Conservation (phyloP, 495 filamentous ascomycete genomes). For the Pseudomonodictys pantanalensis region DNA sequence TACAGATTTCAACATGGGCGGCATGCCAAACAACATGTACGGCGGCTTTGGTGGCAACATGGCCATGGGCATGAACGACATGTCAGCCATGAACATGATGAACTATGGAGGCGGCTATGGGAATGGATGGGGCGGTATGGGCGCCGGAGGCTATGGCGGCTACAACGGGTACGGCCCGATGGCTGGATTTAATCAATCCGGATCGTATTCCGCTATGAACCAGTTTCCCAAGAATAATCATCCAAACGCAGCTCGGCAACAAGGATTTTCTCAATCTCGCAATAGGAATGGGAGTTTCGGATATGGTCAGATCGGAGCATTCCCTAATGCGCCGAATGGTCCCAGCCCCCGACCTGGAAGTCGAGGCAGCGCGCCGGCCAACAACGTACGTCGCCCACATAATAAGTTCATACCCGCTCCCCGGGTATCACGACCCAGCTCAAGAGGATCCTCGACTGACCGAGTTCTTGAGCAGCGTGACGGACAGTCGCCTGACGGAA, state of each 20-base stretch:
- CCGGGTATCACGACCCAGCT: neutral
- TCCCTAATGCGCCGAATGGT: too few relatives aligned
- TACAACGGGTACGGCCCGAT: conserved; percentile 62
- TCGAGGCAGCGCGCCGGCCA: neutral
- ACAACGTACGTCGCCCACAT: conserved; percentile 28
- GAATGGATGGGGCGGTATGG: conserved; percentile 64
- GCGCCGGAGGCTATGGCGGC: conserved; percentile 81
- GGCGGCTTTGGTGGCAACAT: conserved; percentile 51
- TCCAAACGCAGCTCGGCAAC: too few relatives aligned
- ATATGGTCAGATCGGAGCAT: conserved; percentile 11
- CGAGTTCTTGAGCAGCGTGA: conserved; percentile 5
- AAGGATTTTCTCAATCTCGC: too few relatives aligned
- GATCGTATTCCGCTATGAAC: conserved; percentile 53
- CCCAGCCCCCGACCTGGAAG: conserved; percentile 21
- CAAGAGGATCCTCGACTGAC: conserved; percentile 5
- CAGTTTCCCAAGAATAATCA: conserved; percentile 56
- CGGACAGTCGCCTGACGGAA: conserved; percentile 3
- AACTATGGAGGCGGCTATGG: conserved; percentile 40
- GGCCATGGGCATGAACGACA: conserved; percentile 62
- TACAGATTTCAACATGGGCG: too few relatives aligned
- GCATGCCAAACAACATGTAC: conserved; percentile 71
- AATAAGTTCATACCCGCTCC: neutral
- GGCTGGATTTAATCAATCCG: conserved; percentile 66
- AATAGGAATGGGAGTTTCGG: conserved; percentile 59
- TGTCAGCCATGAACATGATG: conserved; percentile 83